These are phyloP conservation scores for Trypanosoma platydactyli DNA, from an alignment of 208 protist species.

Conservation along the genomic window DNA sequence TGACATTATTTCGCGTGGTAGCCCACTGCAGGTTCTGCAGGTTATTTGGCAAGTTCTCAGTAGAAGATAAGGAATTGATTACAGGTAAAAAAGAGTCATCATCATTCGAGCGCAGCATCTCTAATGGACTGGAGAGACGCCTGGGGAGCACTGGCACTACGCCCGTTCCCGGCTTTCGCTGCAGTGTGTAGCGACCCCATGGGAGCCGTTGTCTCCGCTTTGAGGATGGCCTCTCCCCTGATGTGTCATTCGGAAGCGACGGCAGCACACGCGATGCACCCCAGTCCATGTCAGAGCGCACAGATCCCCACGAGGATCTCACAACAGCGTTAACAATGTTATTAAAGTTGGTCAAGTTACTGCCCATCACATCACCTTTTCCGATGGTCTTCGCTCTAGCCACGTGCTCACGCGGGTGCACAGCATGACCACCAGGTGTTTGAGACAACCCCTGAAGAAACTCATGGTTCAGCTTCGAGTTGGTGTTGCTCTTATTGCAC, in stretches of 20 bases:
- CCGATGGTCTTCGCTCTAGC: background rate
- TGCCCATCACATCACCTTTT: background rate
- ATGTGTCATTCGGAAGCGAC: slow-evolving; percentile 2
- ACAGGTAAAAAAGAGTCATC: slow-evolving; percentile 2
- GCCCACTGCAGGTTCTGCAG: slow-evolving; percentile 1
- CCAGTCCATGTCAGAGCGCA: background rate
- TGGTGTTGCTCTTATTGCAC: no score
- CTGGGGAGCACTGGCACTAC: background rate
- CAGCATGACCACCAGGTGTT: no score
- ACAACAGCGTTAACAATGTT: slow-evolving; percentile 12
- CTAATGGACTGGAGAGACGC: slow-evolving; percentile 5
- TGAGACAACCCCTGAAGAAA: no score
- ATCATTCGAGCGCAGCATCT: background rate
- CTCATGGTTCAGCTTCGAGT: no score
- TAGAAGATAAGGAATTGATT: background rate
- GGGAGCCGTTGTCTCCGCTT: background rate
- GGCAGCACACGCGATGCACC: background rate
- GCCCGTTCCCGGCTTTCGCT: background rate
- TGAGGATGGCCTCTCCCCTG: background rate
- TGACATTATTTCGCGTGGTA: background rate
- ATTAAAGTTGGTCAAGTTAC: background rate
- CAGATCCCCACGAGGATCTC: slow-evolving; percentile 18
- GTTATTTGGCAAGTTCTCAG: background rate
- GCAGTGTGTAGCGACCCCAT: slow-evolving; percentile 22
- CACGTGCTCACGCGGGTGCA: no score